A percentile compares a stretch with the other conserved stretches of the same genome.
phyloP scores from a whole-genome alignment of 2,329 filamentous ascomycete species.

The Claviceps sp. region DNA sequence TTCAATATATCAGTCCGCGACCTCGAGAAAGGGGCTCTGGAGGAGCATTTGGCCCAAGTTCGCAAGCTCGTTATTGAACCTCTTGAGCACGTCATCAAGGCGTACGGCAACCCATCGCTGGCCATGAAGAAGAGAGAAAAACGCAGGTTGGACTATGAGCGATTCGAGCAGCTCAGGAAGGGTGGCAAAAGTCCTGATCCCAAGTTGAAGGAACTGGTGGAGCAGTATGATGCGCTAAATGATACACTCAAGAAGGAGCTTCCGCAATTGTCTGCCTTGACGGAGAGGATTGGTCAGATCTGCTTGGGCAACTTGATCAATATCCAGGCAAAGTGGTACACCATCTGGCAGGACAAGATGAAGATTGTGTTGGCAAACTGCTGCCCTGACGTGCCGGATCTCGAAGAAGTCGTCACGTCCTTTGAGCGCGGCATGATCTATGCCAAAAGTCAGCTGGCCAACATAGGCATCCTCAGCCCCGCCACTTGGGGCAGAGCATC shows the following conservation, averaged over 20 bases:
- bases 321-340: slow-evolving; percentile 73
- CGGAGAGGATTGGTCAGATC: slow-evolving; percentile 70
- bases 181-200: slow-evolving; percentile 77
- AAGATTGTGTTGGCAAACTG: slow-evolving; percentile 56
- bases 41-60: slow-evolving; percentile 64
- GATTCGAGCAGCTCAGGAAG: slow-evolving; percentile 63
- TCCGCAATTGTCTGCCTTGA: slow-evolving; percentile 68
- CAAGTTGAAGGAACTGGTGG: slow-evolving; percentile 69
- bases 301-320: slow-evolving; percentile 74
- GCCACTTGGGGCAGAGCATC: slow-evolving; percentile 45
- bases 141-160: slow-evolving; percentile 78
- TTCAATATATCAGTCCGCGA: slow-evolving; percentile 82
- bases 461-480: slow-evolving; percentile 68
- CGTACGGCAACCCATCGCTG: slow-evolving; percentile 71
- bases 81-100: slow-evolving; percentile 62
- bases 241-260: slow-evolving; percentile 88
- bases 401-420: slow-evolving; percentile 59
- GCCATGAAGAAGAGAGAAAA: slow-evolving; percentile 94
- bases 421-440: slow-evolving; percentile 71
- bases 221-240: slow-evolving; percentile 84
- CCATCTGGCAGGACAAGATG: slow-evolving; percentile 73
- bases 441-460: slow-evolving; percentile 57
- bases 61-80: slow-evolving; percentile 76
- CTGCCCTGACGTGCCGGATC: slow-evolving; percentile 44
- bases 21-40: slow-evolving; percentile 67